Base-by-base conservation (phyloP, 2,329 filamentous ascomycete species). In the Paraphaeosphaeria minitans region DNA sequence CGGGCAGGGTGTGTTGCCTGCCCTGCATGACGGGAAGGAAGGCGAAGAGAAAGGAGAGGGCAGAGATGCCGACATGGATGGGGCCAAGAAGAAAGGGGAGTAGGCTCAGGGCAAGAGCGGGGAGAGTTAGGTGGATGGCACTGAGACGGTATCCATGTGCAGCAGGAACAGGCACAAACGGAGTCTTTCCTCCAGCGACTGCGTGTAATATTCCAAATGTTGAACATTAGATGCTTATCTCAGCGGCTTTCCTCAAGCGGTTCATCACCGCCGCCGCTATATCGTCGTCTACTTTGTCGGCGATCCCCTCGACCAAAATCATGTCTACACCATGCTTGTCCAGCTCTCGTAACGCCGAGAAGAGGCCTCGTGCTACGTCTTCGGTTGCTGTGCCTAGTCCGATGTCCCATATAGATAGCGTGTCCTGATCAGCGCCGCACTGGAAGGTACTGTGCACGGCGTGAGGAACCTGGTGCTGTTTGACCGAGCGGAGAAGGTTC, bases 281-380 rank as follows among this genome's bases (percentile, higher is more conserved):
- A 73, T 95, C 91, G 33, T 90, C 88, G 59, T 89, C 87, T 59
- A 73, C 67, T 55, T 91, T 90, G 60, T 87, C 82, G 21, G 81
- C 77, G 57, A 97, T 90, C 2, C 94, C 94, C 75, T 99, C 95
- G 12, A 98, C 92, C 66, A 93, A 91, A 53, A 99, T 97, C 21
- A 90, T 83, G 72, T 95, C 88, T 4, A 92, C 92, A 31, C 87
- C 85, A 62, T 87, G 83, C 68, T 88, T 86, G 75, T 99, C 95
- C 62, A 99, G 84, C 66, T 93, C 91, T 54, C 95, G 84, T 55
- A 99, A 80, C 1, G 92, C 91, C 13, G 92, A 91, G 75, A 99
- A 99, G 14, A 99, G 81, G 0, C 91, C 91, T 67, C 93, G 87
- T 1, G 95, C 94, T 67, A 99, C 93, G 33, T 85, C 85, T 65